A percentile compares a stretch with the other conserved stretches of the same genome.
phyloP scores from a whole-genome alignment of 2,329 filamentous ascomycete genomes.

The Paraconiothyrium brasiliense region DNA sequence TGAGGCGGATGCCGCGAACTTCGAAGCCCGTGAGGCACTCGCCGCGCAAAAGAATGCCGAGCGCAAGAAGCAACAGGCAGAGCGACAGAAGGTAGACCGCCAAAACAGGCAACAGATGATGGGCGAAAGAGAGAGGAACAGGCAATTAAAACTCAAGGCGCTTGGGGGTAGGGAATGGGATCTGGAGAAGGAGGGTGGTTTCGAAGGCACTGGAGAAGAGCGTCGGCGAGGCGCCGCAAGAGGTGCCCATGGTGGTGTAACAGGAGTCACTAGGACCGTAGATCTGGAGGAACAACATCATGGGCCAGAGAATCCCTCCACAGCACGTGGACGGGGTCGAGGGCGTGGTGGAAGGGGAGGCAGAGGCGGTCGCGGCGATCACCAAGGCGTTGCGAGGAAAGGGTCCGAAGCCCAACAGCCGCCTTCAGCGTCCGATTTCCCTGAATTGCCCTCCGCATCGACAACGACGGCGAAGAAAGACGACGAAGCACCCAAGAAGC shows the following conservation, averaged over 20 bases:
- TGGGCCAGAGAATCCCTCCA: conserved; percentile 23
- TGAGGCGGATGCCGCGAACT: conserved; percentile 73
- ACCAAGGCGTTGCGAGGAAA: conserved; percentile 25
- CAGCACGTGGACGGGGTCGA: conserved; percentile 19
- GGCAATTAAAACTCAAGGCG: conserved; percentile 67
- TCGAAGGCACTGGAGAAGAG: conserved; percentile 52
- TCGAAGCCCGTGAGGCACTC: conserved; percentile 69
- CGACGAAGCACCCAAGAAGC: conserved; percentile 32
- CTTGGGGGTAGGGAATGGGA: conserved; percentile 70
- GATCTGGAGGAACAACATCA: conserved; percentile 26
- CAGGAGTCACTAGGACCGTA: conserved; percentile 7
- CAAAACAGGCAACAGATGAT: conserved; percentile 68
- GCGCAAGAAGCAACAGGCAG: conserved; percentile 47
- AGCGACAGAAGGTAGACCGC: conserved; percentile 57
- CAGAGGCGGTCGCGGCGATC: conserved; percentile 35
- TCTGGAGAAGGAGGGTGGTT: conserved; percentile 68
- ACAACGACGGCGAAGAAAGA: conserved; percentile 16
- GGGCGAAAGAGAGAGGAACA: conserved; percentile 68
- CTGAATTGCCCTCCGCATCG: conserved; percentile 50
- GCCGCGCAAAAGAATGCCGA: conserved; percentile 60
- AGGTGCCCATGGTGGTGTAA: conserved; percentile 62
- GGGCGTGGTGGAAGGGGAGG: conserved; percentile 46
- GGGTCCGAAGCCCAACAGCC: conserved; percentile 31
- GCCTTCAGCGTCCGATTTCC: conserved; percentile 57
- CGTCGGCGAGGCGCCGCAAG: conserved; percentile 57